Evolutionary conservation across 106 monocot species (phyloP).

Genomic region (Dendrobium huoshanense): DNA sequence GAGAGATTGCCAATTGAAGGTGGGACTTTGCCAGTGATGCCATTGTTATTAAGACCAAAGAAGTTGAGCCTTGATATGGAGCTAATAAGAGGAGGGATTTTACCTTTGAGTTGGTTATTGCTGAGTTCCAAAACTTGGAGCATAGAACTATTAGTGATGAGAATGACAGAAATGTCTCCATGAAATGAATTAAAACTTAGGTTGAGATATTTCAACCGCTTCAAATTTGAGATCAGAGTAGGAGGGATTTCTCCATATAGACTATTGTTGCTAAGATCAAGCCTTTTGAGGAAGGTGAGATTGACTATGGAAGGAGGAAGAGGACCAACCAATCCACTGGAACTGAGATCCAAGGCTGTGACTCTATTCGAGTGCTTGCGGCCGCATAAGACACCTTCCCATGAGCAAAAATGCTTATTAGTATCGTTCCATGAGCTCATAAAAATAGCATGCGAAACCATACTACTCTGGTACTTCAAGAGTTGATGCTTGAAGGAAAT

Average conservation of each 20-base stretch:
- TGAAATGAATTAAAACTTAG: constrained; percentile 20
- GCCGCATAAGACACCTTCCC: constrained; percentile 37
- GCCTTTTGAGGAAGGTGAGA: constrained; percentile 29
- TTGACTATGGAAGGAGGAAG: constrained; percentile 30
- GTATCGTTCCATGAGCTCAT: constrained; percentile 29
- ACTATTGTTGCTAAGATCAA: constrained; percentile 20
- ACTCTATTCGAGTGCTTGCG: constrained; percentile 2
- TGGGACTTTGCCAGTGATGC: constrained; percentile 2
- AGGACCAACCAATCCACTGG: constrained; percentile 18
- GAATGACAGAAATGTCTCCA: constrained; percentile 12
- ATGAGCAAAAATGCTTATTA: constrained; percentile 27
- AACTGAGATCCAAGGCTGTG: constrained; percentile 17
- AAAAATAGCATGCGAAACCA: not conserved
- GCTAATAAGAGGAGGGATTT: constrained; percentile 7
- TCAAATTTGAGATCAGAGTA: constrained; percentile 18
- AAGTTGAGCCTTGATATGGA: not conserved
- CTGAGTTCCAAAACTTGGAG: constrained; percentile 2
- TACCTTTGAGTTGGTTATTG: constrained; percentile 11
- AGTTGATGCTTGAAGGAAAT: not conserved
- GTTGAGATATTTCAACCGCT: constrained; percentile 21
- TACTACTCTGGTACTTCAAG: not conserved
- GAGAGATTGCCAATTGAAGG: constrained; percentile 11
- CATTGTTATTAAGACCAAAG: not conserved
- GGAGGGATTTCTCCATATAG: constrained; percentile 31
- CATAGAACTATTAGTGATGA: not conserved